These are phyloP conservation scores for Venturia nashicola DNA, from an alignment of 2,329 filamentous ascomycete genomes.

Conservation along the genomic window DNA sequence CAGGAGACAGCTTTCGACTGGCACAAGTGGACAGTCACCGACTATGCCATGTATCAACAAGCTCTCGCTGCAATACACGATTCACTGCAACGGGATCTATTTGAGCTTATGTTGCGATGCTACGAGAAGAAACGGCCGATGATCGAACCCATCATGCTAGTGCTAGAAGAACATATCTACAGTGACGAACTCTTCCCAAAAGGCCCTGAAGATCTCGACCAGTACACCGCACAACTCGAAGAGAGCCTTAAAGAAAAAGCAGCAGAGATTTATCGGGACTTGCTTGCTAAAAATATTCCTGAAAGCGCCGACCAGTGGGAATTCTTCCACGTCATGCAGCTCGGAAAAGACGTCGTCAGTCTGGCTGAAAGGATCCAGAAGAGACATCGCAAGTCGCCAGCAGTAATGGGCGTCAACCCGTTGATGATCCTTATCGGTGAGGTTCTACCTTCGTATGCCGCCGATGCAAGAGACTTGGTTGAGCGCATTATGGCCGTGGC, in stretches of 20 bases:
- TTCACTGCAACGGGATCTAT: slow-evolving; percentile 72
- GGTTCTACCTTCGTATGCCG: slow-evolving; percentile 79
- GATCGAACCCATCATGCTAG: slow-evolving; percentile 65
- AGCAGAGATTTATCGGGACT: slow-evolving; percentile 63
- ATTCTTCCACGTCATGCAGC: slow-evolving; percentile 77
- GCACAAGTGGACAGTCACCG: slow-evolving; percentile 36
- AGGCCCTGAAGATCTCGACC: slow-evolving; percentile 54
- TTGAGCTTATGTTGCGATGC: slow-evolving; percentile 73
- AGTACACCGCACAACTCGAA: slow-evolving; percentile 61
- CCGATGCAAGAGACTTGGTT: slow-evolving; percentile 77
- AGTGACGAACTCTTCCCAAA: slow-evolving; percentile 64
- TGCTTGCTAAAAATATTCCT: slow-evolving; percentile 70
- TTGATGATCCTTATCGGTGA: slow-evolving; percentile 65
- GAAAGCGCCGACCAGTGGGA: slow-evolving; percentile 75
- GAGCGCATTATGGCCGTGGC: slow-evolving; percentile 65
- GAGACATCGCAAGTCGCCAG: slow-evolving; percentile 75
- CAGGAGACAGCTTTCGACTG: slow-evolving; percentile 35
- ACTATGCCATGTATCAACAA: slow-evolving; percentile 53
- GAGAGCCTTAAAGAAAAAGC: slow-evolving; percentile 64
- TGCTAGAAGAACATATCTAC: slow-evolving; percentile 74
- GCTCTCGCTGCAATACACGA: slow-evolving; percentile 67
- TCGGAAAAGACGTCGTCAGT: slow-evolving; percentile 76
- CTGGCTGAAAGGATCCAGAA: slow-evolving; percentile 84
- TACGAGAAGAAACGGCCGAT: slow-evolving; percentile 81
- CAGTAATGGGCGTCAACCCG: slow-evolving; percentile 67